A percentile compares a stretch with the other conserved stretches of the same genome.
Conservation (phyloP, 306 rosid genomes). For the Astragalus membranaceus region DNA sequence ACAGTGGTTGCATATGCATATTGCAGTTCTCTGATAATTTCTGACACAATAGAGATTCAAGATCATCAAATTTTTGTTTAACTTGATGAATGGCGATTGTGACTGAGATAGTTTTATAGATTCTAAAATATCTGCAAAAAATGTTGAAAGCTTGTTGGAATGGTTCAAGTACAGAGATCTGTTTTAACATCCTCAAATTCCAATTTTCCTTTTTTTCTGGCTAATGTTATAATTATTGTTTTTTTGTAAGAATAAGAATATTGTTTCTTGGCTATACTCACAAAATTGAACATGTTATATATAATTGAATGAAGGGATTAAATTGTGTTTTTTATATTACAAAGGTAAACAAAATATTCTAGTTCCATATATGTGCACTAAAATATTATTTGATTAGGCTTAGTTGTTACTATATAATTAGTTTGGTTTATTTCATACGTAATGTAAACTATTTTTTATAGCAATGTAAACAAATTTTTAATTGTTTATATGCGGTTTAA, state of each 20-base stretch:
- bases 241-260: neutral
- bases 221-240: neutral
- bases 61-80: neutral
- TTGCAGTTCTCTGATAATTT: neutral
- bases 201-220: neutral
- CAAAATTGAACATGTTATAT: neutral
- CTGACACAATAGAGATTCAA: neutral
- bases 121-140: constrained; percentile 6
- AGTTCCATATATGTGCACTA: neutral
- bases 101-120: neutral
- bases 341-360: neutral
- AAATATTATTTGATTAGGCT: neutral
- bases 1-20: neutral
- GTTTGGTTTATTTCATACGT: neutral
- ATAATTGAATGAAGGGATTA: neutral
- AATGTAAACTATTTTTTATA: no score
- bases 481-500: neutral
- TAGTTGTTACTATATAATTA: neutral
- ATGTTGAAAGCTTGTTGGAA: constrained; percentile 5
- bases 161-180: constrained; percentile 12
- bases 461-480: neutral
- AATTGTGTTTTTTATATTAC: neutral
- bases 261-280: neutral
- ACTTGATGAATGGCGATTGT: neutral
- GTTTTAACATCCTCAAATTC: neutral